phyloP scores from a whole-genome alignment of 176 grass and related monocot genomes.

The Ananas comosus region DNA sequence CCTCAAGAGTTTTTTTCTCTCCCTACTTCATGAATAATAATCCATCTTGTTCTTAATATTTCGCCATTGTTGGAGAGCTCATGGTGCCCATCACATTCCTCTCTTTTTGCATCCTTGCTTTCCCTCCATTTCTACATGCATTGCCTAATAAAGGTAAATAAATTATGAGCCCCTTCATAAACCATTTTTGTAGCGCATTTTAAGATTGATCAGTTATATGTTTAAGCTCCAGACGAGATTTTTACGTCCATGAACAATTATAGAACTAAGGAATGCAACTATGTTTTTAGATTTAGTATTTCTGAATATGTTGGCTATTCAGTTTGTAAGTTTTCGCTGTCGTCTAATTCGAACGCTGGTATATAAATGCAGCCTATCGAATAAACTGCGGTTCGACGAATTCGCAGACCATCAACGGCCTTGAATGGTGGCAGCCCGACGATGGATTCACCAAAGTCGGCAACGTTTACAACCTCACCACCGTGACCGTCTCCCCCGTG shows the following conservation, averaged over 20 bases:
- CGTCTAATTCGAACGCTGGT: background rate
- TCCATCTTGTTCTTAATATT: background rate
- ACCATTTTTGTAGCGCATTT: background rate
- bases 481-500: slow-evolving; percentile 15
- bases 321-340: background rate
- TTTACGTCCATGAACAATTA: too few species aligned
- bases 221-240: too few species aligned
- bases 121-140: slow-evolving; percentile 22
- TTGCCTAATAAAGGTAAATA: slow-evolving; percentile 23
- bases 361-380: slow-evolving; percentile 31
- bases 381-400: slow-evolving; percentile 58
- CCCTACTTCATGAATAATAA: slow-evolving; percentile 1
- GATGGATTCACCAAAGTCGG: slow-evolving; percentile 39
- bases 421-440: slow-evolving; percentile 50
- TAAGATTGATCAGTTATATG: too few species aligned
- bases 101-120: background rate
- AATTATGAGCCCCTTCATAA: background rate
- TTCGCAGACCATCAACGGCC: slow-evolving; percentile 12
- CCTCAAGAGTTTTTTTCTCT: slow-evolving; percentile 11
- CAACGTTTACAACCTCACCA: slow-evolving; percentile 7
- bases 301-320: too few species aligned
- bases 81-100: background rate
- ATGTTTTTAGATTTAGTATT: too few species aligned
- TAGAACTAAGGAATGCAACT: too few species aligned
- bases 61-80: background rate